Conservation (phyloP, 306 rosid genomes). For the Malus orientalis region DNA sequence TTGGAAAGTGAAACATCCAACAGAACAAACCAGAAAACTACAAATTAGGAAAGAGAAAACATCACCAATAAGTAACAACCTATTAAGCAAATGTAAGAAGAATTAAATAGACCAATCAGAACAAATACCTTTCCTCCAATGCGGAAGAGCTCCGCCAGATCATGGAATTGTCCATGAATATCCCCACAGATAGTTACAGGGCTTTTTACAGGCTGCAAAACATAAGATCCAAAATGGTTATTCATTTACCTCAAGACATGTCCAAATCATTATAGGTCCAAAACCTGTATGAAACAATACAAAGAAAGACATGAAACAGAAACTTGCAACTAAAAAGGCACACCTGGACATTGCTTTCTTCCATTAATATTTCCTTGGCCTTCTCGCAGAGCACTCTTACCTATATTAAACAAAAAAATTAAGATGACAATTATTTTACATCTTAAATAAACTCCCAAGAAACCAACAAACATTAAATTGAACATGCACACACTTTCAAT, state of each 20-base stretch:
- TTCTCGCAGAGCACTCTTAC: constrained; percentile 79
- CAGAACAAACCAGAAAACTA: not conserved
- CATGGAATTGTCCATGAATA: constrained; percentile 97
- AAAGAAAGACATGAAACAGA: not conserved
- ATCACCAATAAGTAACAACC: not conserved
- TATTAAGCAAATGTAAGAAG: not conserved
- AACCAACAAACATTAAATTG: not conserved
- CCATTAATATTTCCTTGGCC: constrained; percentile 94
- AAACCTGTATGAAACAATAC: not conserved
- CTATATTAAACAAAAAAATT: constrained; percentile 25
- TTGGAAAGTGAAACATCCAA: not conserved
- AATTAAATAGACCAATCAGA: constrained; percentile 10
- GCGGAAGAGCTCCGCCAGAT: constrained; percentile 95
- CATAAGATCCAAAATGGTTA: constrained; percentile 14
- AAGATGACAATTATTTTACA: constrained; percentile 1
- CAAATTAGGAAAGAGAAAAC: not conserved
- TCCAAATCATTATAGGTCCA: constrained; percentile 10
- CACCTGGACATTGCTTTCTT: constrained; percentile 98
- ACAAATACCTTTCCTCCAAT: constrained; percentile 89
- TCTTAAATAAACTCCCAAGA: not conserved
- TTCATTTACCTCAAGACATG: constrained; percentile 1
- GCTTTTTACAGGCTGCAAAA: constrained; percentile 85
- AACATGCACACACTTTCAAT: not conserved
- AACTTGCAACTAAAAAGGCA: not conserved
- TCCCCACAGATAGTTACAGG: constrained; percentile 96